A percentile compares a stretch with the other conserved stretches of the same genome.
phyloP scores from a whole-genome alignment of 352 stramenopile genomes.

The Phytophthora tubulina region DNA sequence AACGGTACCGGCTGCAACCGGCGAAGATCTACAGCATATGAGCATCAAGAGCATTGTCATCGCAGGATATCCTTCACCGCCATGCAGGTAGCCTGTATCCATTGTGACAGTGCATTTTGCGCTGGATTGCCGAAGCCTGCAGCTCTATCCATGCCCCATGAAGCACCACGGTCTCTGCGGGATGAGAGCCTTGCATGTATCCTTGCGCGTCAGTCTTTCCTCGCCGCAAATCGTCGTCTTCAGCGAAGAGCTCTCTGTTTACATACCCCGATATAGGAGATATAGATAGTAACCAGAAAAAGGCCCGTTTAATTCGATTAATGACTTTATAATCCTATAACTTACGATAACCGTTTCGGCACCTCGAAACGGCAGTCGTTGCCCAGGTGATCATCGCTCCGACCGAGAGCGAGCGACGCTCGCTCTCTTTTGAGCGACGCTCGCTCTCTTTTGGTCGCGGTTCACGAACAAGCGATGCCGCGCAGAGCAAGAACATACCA shows the following conservation, averaged over 20 bases:
- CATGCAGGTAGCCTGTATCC: slow-evolving; percentile 17
- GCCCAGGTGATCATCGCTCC: slow-evolving; percentile 3
- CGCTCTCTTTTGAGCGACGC: slow-evolving; percentile 14
- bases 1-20: slow-evolving; percentile 4
- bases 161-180: slow-evolving; percentile 13
- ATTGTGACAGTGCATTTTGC: slow-evolving; percentile 9
- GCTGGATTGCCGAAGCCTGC: not conserved
- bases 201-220: slow-evolving; percentile 36
- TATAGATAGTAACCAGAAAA: slow-evolving; percentile 10
- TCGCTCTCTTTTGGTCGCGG: slow-evolving; percentile 10
- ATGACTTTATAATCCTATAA: not conserved
- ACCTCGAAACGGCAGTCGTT: not conserved
- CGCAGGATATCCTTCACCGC: not conserved
- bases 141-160: not conserved
- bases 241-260: slow-evolving; percentile 17
- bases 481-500: not conserved
- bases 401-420: not conserved
- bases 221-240: slow-evolving; percentile 27
- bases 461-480: slow-evolving; percentile 15
- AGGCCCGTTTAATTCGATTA: not conserved
- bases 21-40: too few relatives aligned
- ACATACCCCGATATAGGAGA: not conserved
- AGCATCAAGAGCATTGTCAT: not conserved
- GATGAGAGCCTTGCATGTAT: slow-evolving; percentile 25
- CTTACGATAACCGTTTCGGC: not conserved